Base-by-base conservation (phyloP, 2,329 filamentous ascomycete genomes). In the Hirsutella thompsonii region DNA sequence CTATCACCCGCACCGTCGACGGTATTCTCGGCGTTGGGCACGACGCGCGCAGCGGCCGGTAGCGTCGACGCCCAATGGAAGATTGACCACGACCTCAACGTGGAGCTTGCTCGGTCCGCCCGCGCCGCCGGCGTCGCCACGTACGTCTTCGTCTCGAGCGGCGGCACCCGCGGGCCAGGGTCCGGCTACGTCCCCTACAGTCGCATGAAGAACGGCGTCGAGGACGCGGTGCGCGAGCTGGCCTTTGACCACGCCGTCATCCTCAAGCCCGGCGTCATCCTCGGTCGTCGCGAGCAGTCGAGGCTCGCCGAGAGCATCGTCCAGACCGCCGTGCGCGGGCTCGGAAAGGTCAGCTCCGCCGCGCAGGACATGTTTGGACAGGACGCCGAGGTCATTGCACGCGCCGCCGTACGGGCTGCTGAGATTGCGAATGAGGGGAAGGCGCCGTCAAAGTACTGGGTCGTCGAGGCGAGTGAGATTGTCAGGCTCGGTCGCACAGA, bases 81-180 rank as follows among this genome's bases (percentile, higher is more conserved):
- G 55, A 84, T 95, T 48, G 90, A 95, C 64, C 76, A 88, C 56
- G 87, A 92, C 55, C 69, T 94, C 36, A 94, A 94, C 61, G 60
- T 93, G 38, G 79, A 81, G 48, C 69, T 94, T 20, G 88, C 85
- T 3, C 72, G 74, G 45, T 79, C 82, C 0, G 86, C 89, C 35
- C 85, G 81, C 55, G 72, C 71, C 4, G 76, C 79, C 1, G 86
- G 86, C 29, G 73, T 76, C 10, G 76, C 76, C 49, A 81, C 81
- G 2, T 93, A 83, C 54, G 79, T 95, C 19, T 79, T 93, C 47
- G 71, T 94, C 42, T 88, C 82, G 1, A 69, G 72, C 19, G 64
- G 52, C 1, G 71, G 72, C 42, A 71, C 64, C 1, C 60, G 67
- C 18, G 55, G 64, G 13, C 20, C 69, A 32, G 23, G 64, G 26